Percentiles rank a stretch among this genome's conserved stretches.
These are phyloP conservation scores for Phoma herbarum DNA, from an alignment of 2,329 filamentous ascomycete genomes.

Conservation along the genomic window DNA sequence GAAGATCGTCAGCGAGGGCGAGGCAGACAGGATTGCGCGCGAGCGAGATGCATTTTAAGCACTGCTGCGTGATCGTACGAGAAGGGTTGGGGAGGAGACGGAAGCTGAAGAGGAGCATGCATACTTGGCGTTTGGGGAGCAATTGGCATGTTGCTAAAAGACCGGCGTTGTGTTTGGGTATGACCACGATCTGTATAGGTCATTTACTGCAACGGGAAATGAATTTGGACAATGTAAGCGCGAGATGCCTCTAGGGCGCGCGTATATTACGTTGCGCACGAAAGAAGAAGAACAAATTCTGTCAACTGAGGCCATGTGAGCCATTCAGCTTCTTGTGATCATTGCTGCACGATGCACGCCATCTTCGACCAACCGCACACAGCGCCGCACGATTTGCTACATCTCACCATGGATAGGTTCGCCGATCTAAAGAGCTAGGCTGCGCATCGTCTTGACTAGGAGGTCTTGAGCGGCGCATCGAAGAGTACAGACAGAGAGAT, in stretches of 20 bases:
- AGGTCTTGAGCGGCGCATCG: neutral
- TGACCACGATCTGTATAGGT: neutral
- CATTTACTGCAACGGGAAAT: neutral
- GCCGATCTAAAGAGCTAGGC: neutral
- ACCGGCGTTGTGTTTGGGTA: conserved; percentile 16
- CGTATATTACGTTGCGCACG: neutral
- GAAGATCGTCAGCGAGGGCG: conserved; percentile 48
- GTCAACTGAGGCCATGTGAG: neutral
- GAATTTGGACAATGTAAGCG: neutral
- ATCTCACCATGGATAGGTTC: neutral
- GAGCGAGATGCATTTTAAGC: conserved; percentile 42
- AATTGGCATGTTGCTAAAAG: conserved; percentile 14
- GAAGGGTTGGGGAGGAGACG: neutral
- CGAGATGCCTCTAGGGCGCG: conserved; percentile 1
- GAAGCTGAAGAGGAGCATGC: neutral
- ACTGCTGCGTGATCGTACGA: neutral
- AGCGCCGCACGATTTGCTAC: neutral
- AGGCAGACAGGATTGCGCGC: conserved; percentile 43
- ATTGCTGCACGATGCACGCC: neutral
- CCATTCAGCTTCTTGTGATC: neutral
- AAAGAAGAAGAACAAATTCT: neutral
- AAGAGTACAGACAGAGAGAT: neutral
- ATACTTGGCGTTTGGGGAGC: conserved; percentile 20
- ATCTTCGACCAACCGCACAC: neutral
- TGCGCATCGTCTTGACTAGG: neutral